A percentile compares a stretch with the other conserved stretches of the same genome.
Conservation (phyloP, 164 flowering plant genomes). For the Chimonanthus salicifolius region DNA sequence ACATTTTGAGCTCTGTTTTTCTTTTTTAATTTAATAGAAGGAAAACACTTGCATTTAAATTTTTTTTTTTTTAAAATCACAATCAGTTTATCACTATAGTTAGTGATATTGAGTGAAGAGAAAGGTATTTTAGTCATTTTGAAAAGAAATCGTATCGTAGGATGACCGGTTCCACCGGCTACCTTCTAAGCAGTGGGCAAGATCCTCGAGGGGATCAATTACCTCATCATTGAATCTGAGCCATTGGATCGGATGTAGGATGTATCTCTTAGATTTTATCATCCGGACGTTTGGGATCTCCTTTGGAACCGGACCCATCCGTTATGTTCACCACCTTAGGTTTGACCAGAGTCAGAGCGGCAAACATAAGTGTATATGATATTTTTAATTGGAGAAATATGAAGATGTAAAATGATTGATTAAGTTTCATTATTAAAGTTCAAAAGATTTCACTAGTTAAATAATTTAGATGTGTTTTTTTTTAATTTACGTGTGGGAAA, state of each 20-base stretch:
- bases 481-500: too few relatives aligned
- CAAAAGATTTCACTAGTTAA: too few relatives aligned
- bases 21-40: background rate
- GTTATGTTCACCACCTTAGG: background rate
- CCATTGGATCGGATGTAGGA: background rate
- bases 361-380: too few relatives aligned
- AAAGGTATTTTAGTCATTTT: constrained; percentile 6
- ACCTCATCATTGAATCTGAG: constrained; percentile 8
- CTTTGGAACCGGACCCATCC: constrained; percentile 22
- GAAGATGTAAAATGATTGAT: too few relatives aligned
- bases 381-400: too few relatives aligned
- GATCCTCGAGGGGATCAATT: background rate
- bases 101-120: background rate
- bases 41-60: background rate
- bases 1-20: background rate
- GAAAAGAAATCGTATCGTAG: background rate
- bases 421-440: too few relatives aligned
- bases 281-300: constrained; percentile 9
- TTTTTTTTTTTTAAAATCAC: too few relatives aligned
- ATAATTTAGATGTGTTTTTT: too few relatives aligned
- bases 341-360: background rate
- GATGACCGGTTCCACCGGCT: constrained; percentile 33
- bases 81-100: too few relatives aligned
- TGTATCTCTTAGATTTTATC: background rate
- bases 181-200: constrained; percentile 14